phyloP scores from a whole-genome alignment of 805 yeast species.

The Hyphopichia homilentoma region DNA sequence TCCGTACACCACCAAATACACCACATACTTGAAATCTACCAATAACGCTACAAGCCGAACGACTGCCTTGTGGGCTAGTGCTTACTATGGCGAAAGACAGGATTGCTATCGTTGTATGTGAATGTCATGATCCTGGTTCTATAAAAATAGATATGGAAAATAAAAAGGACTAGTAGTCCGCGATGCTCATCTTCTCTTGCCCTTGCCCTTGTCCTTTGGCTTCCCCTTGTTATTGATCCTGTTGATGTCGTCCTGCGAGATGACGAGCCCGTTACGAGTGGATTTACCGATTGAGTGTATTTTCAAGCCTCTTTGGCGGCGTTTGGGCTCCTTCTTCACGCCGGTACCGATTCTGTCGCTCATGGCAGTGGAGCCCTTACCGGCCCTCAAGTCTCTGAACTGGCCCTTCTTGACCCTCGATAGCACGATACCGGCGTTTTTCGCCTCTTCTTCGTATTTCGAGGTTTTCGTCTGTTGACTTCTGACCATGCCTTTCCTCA shows the following conservation, averaged over 20 bases:
- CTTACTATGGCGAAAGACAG: no score
- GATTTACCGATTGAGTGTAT: slow-evolving; percentile 72
- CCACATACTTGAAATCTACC: no score
- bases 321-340: slow-evolving; percentile 31
- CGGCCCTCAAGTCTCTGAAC: slow-evolving; percentile 52
- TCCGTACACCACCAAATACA: no score
- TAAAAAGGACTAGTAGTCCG: no score
- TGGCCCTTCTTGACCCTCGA: slow-evolving; percentile 68
- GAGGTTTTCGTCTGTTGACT: slow-evolving; percentile 49
- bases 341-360: slow-evolving; percentile 52
- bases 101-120: no score
- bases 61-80: no score
- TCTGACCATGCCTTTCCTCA: slow-evolving; percentile 79
- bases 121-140: no score
- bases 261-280: slow-evolving; percentile 74
- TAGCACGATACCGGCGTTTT: slow-evolving; percentile 85
- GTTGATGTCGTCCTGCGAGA: slow-evolving; percentile 65
- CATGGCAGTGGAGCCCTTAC: slow-evolving; percentile 49
- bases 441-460: slow-evolving; percentile 71
- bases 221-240: slow-evolving; percentile 22
- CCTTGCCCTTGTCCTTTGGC: slow-evolving; percentile 7
- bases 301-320: slow-evolving; percentile 75
- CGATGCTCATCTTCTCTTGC: slow-evolving; percentile 1
- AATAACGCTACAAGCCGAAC: no score
- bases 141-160: no score